phyloP scores from a whole-genome alignment of 352 stramenopile genomes.

The Thraustochytrium striatum region DNA sequence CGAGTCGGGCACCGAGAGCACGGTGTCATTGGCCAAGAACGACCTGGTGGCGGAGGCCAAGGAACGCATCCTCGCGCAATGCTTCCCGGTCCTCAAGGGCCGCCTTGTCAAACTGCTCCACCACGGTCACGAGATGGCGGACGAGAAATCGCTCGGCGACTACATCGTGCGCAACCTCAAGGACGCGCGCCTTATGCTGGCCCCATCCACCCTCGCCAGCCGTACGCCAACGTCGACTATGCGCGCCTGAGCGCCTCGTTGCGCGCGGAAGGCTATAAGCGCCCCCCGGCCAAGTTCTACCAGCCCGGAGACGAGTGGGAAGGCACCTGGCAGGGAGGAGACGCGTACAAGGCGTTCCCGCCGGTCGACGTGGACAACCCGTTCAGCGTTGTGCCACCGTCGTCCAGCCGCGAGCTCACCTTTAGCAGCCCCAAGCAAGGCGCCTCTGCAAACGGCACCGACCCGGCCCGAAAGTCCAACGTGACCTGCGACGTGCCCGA shows the following conservation, averaged over 20 bases:
- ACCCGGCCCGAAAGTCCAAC: neutral
- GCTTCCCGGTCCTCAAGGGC: neutral
- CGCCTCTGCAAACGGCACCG: neutral
- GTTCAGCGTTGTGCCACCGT: neutral
- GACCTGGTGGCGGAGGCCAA: slow-evolving; percentile 43
- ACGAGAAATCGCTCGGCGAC: slow-evolving; percentile 32
- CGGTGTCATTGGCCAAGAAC: neutral
- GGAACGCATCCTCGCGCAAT: neutral
- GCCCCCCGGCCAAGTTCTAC: slow-evolving; percentile 9
- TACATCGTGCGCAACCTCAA: slow-evolving; percentile 5
- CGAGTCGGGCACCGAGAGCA: neutral
- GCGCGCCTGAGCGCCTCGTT: neutral
- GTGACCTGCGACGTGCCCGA: slow-evolving; percentile 21
- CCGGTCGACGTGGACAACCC: slow-evolving; percentile 36
- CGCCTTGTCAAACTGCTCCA: neutral
- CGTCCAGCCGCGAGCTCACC: slow-evolving; percentile 4
- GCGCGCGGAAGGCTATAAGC: slow-evolving; percentile 13
- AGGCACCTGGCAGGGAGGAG: slow-evolving; percentile 7
- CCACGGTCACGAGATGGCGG: slow-evolving; percentile 19
- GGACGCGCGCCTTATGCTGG: slow-evolving; percentile 1
- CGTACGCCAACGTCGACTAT: slow-evolving; percentile 14
- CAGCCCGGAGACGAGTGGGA: slow-evolving; percentile 29
- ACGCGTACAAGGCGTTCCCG: slow-evolving; percentile 35
- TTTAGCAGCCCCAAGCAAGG: neutral
- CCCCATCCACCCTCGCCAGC: neutral